Evolutionary conservation across 352 stramenopile genomes (phyloP).

Genomic region (Phytophthora macrochlamydospora): DNA sequence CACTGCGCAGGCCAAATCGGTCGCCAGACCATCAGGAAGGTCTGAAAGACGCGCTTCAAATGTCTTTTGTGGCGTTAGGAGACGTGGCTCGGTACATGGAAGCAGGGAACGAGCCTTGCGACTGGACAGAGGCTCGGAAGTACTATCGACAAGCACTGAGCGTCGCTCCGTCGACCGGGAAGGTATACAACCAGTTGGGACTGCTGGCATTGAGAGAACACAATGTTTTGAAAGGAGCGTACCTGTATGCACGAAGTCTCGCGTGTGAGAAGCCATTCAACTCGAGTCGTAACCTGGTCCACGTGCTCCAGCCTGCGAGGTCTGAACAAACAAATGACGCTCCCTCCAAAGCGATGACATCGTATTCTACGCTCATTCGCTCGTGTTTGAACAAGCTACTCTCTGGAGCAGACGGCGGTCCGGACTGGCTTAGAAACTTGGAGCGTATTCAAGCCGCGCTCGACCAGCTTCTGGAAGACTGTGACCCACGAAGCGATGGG

Average conservation of each 20-base stretch:
- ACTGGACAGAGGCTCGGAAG: conserved; percentile 35
- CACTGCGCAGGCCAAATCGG: conserved; percentile 8
- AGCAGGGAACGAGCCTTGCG: conserved; percentile 6
- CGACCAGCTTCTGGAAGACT: conserved; percentile 16
- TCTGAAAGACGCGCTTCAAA: conserved; percentile 42
- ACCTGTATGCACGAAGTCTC: conserved; percentile 52
- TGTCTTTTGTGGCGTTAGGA: conserved; percentile 52
- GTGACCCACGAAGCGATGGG: conserved; percentile 18
- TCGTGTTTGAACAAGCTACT: conserved; percentile 27
- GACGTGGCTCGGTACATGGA: conserved; percentile 48
- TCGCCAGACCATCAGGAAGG: conserved; percentile 21
- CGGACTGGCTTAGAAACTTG: conserved; percentile 12
- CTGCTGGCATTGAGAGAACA: conserved; percentile 43
- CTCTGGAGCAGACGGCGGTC: conserved; percentile 4
- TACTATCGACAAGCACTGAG: conserved; percentile 46
- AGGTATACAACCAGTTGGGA: conserved; percentile 69
- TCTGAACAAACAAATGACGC: conserved; percentile 14
- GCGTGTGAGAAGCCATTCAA: conserved; percentile 48
- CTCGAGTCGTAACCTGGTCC: conserved; percentile 41
- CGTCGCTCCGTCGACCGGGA: conserved; percentile 50
- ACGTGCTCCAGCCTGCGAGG: conserved; percentile 33
- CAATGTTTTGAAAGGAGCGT: conserved; percentile 41
- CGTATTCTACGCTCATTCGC: conserved; percentile 12
- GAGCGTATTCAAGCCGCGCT: conserved; percentile 20
- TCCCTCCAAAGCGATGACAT: conserved; percentile 17